These are phyloP conservation scores for Ilyonectria mors-panacis DNA, from an alignment of 2,329 filamentous ascomycete genomes.

Conservation along the genomic window DNA sequence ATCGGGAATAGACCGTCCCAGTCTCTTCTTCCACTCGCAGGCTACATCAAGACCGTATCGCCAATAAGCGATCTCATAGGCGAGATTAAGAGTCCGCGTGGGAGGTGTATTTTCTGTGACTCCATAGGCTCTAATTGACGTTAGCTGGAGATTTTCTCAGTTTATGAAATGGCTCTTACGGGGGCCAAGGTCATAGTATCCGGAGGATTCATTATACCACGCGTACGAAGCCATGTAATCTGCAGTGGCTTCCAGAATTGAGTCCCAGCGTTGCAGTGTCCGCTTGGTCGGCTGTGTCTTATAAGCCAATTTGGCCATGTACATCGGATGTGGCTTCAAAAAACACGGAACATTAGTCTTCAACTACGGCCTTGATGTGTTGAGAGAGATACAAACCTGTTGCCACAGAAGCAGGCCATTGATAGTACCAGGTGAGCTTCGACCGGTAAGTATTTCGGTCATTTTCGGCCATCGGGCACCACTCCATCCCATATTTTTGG, in stretches of 20 bases:
- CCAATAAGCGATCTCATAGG: conserved; percentile 75
- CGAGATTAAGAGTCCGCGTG: conserved; percentile 69
- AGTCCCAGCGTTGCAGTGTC: conserved; percentile 68
- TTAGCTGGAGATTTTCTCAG: background rate
- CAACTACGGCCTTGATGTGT: background rate
- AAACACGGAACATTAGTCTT: background rate
- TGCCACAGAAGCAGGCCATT: conserved; percentile 75
- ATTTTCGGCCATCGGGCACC: conserved; percentile 61
- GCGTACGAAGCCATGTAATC: conserved; percentile 74
- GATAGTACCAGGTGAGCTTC: conserved; percentile 65
- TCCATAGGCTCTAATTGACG: conserved; percentile 52
- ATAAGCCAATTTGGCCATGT: conserved; percentile 67
- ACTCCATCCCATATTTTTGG: conserved; percentile 57
- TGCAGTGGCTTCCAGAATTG: conserved; percentile 64
- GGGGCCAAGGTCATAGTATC: conserved; percentile 66
- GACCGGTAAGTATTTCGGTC: conserved; percentile 45
- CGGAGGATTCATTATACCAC: conserved; percentile 66
- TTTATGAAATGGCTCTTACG: conserved; percentile 36
- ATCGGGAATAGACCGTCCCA: conserved; percentile 58
- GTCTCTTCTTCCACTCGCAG: conserved; percentile 65
- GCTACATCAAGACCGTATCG: conserved; percentile 71
- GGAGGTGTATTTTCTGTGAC: conserved; percentile 71
- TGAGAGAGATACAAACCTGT: conserved; percentile 43
- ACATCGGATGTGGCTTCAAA: conserved; percentile 67
- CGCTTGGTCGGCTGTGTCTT: conserved; percentile 44